Evolutionary conservation across 805 yeast genomes (phyloP).

Genomic region (Saccharomycopsis amapae): DNA sequence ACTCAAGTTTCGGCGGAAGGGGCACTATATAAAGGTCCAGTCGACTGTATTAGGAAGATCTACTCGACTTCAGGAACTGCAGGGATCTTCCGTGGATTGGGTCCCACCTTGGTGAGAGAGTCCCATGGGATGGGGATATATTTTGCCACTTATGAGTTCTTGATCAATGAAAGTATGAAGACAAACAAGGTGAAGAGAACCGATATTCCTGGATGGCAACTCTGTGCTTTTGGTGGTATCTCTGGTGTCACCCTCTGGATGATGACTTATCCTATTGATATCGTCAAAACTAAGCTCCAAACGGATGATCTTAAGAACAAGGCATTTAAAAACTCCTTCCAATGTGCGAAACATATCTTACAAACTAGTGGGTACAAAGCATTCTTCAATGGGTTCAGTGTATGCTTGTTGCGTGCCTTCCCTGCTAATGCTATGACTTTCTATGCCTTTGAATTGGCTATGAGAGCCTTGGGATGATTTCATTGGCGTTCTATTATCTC

Average conservation of each 20-base stretch:
- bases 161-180: slow-evolving; percentile 61
- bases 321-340: slow-evolving; percentile 47
- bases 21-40: slow-evolving; percentile 60
- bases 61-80: slow-evolving; percentile 43
- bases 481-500: too few relatives aligned
- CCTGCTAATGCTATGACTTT: slow-evolving; percentile 98
- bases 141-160: slow-evolving; percentile 85
- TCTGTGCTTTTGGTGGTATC: slow-evolving; percentile 81
- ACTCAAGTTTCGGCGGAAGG: slow-evolving; percentile 58
- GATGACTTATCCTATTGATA: slow-evolving; percentile 80
- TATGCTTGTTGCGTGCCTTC: slow-evolving; percentile 92
- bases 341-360: slow-evolving; percentile 50
- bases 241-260: slow-evolving; percentile 91
- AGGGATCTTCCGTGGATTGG: slow-evolving; percentile 73
- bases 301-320: slow-evolving; percentile 57
- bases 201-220: slow-evolving; percentile 82
- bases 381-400: slow-evolving; percentile 84
- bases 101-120: slow-evolving; percentile 80
- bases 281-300: slow-evolving; percentile 84
- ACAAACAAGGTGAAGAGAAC: slow-evolving; percentile 39
- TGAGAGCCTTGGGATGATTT: slow-evolving; percentile 41
- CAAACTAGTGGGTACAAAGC: slow-evolving; percentile 62
- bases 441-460: slow-evolving; percentile 84
- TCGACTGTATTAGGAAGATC: slow-evolving; percentile 60
- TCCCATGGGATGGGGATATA: slow-evolving; percentile 83